Percentiles rank a stretch among this genome's conserved stretches.
Evolutionary conservation across 495 filamentous ascomycete genomes (phyloP).

Genomic region (Talaromyces wortmannii): DNA sequence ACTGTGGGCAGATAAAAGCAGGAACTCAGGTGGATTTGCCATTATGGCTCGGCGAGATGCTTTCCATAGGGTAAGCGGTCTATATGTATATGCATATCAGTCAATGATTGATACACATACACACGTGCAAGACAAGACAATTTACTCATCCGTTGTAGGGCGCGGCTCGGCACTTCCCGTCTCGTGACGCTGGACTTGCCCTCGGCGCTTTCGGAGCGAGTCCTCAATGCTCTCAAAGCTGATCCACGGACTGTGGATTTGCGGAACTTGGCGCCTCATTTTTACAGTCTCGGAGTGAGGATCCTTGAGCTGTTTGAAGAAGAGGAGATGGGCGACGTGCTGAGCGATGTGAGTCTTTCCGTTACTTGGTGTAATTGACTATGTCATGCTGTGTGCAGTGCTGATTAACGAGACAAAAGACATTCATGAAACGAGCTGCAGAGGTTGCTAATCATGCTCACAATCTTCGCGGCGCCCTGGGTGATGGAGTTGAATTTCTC

Average conservation of each 20-base stretch:
- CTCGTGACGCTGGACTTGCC: conserved; percentile 81
- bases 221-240: conserved; percentile 86
- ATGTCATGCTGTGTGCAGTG: not conserved
- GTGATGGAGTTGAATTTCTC: conserved; percentile 78
- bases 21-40: conserved; percentile 78
- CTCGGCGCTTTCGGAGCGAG: conserved; percentile 65
- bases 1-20: conserved; percentile 57
- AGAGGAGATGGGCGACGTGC: conserved; percentile 73
- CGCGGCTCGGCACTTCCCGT: conserved; percentile 48
- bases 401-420: conserved; percentile 28
- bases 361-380: not conserved
- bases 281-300: conserved; percentile 75
- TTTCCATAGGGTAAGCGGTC: conserved; percentile 62
- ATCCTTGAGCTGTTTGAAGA: conserved; percentile 90
- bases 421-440: conserved; percentile 73
- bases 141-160: conserved; percentile 14
- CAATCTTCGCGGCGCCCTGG: conserved; percentile 71
- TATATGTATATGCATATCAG: no score
- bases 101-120: no score
- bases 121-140: no score
- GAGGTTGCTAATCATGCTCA: conserved; percentile 88
- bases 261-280: conserved; percentile 73
- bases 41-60: conserved; percentile 95
- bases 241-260: conserved; percentile 82
- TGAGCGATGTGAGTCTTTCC: conserved; percentile 51